These are phyloP conservation scores for Ananas comosus DNA, from an alignment of 176 grass and related monocot species.

Conservation along the genomic window DNA sequence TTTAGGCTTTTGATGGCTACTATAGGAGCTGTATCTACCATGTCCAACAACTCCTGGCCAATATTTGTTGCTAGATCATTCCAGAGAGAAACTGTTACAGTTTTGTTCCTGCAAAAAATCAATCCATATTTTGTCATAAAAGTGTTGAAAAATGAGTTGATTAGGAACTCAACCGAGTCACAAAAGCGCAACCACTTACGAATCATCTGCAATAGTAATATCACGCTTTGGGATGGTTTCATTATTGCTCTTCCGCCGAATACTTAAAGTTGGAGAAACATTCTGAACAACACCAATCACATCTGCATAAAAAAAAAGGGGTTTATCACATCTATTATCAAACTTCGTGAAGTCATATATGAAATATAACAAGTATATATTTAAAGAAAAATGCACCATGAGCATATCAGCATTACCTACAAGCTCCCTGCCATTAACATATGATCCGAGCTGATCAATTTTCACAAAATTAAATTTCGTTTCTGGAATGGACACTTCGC, in stretches of 20 bases:
- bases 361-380: too few species aligned
- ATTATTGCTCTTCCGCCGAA: conserved; percentile 72
- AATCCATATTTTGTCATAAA: background rate
- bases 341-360: too few species aligned
- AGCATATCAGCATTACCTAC: conserved; percentile 39
- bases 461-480: conserved; percentile 80
- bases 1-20: conserved; percentile 72
- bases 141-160: background rate
- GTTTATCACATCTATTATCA: background rate
- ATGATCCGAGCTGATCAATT: conserved; percentile 71
- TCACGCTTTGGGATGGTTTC: conserved; percentile 81
- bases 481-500: conserved; percentile 63
- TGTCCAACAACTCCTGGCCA: conserved; percentile 87
- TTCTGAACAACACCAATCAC: conserved; percentile 73
- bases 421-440: conserved; percentile 79
- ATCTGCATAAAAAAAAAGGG: conserved; percentile 35
- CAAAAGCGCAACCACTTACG: conserved; percentile 35
- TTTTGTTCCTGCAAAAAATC: conserved; percentile 60
- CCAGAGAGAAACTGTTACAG: conserved; percentile 78
- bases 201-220: conserved; percentile 82
- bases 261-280: conserved; percentile 66
- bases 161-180: background rate
- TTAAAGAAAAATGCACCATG: background rate
- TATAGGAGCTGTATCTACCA: conserved; percentile 55
- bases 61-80: conserved; percentile 76